phyloP scores from a whole-genome alignment of 352 stramenopile species.

The Pythium phragmitis region DNA sequence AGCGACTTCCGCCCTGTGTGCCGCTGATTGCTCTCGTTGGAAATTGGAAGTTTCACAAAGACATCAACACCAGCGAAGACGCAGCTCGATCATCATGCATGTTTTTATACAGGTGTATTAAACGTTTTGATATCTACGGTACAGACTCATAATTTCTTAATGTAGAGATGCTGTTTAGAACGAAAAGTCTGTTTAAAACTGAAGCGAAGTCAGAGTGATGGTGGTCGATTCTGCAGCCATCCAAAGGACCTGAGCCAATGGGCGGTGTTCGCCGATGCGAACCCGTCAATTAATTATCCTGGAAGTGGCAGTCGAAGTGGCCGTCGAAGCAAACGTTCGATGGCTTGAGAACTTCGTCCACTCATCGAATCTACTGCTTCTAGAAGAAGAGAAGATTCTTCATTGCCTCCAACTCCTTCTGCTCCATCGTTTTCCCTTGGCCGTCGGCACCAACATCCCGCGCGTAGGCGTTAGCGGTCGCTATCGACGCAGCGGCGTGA shows the following conservation, averaged over 20 bases:
- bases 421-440: constrained; percentile 42
- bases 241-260: background rate
- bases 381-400: constrained; percentile 53
- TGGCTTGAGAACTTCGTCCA: too few species aligned
- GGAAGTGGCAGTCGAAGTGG: too few species aligned
- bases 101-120: constrained; percentile 12
- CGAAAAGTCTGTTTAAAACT: background rate
- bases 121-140: background rate
- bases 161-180: background rate
- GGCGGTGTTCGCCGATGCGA: background rate
- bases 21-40: constrained; percentile 5
- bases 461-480: background rate
- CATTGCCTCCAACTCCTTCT: constrained; percentile 64
- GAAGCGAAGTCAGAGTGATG: background rate
- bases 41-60: constrained; percentile 7
- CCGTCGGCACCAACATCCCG: background rate
- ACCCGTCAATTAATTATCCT: background rate
- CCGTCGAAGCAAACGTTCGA: too few species aligned
- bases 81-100: background rate
- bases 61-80: constrained; percentile 20
- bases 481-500: background rate
- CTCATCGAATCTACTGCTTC: constrained; percentile 4
- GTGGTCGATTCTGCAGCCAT: background rate
- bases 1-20: background rate
- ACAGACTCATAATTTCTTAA: background rate